Percentiles rank a stretch among this genome's conserved stretches.
Evolutionary conservation across 331 rosid genomes (phyloP).

Genomic region (Malus hybrid): DNA sequence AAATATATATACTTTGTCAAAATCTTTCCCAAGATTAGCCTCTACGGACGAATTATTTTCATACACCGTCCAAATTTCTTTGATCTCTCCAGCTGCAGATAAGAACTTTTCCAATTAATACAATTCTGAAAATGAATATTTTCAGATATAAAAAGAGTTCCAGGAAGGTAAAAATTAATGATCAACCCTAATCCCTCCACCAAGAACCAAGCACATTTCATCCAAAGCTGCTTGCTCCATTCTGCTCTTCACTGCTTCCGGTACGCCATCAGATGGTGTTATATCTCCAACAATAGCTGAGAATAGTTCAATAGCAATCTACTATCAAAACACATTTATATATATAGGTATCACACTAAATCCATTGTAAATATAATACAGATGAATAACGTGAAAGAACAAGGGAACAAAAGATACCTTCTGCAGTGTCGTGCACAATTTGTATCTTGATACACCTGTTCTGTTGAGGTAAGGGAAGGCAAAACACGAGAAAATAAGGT

Average conservation of each 20-base stretch:
- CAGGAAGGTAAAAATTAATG: constrained; percentile 6
- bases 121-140: constrained; percentile 7
- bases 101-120: constrained; percentile 6
- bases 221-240: constrained; percentile 70
- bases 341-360: neutral
- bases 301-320: constrained; percentile 25
- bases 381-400: neutral
- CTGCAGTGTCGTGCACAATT: constrained; percentile 91
- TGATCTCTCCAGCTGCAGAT: constrained; percentile 79
- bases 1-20: constrained; percentile 64
- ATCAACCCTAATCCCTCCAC: constrained; percentile 88
- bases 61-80: constrained; percentile 80
- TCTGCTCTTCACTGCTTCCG: constrained; percentile 90
- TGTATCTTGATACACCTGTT: constrained; percentile 90
- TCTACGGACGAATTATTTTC: constrained; percentile 86
- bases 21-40: constrained; percentile 92
- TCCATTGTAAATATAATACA: neutral
- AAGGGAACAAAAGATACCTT: constrained; percentile 47
- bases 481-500: neutral
- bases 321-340: neutral
- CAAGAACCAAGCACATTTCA: constrained; percentile 84
- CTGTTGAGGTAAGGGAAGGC: neutral
- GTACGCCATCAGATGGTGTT: constrained; percentile 92
- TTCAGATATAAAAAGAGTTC: neutral
- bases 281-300: constrained; percentile 97